Evolutionary conservation across 257 asterid species (phyloP), one percentile per base, ranked within the genome.

Genomic region (Fraxinus americana): DNA sequence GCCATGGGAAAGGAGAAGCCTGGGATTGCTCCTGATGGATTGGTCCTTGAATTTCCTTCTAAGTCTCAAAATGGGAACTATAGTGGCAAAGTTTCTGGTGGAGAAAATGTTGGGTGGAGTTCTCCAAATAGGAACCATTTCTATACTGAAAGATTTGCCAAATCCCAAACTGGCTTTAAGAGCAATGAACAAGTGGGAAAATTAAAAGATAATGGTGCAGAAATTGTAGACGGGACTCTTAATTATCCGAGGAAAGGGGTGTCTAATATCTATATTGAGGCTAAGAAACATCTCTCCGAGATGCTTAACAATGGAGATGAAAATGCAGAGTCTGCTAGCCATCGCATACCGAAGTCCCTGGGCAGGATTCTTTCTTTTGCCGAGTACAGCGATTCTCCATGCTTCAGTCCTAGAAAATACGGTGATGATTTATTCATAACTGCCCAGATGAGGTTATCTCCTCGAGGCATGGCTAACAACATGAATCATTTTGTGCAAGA

Each of bases 61-160:
- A 91, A 85, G 84, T 79, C 84, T 71, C 86, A 80, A 77, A 89
- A 79, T 70, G 57, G 79, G 73, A 83, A 70, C 41, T 83, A 86
- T 17, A 78, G 84, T 39, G 93, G 87, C 32, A 90, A 87, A 82
- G 85, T 88, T 23, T 61, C 73, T 66, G 17, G 72, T 11, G 93
- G 90, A 80, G 97, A 93, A 72, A 86, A 74, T 85, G 71, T 80
- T 25, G 90, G 90, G 21, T 93, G 98, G 99, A 83, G 92, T 72
- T 95, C 98, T 81, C 99, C 99, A 19, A 93, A 92, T 77, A 88
- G 98, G 85, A 91, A 92, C 88, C 97, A 93, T 83, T 92, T 92
- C 73, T 96, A 84, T 70, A 89, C 89, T 23, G 99, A 96, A 82
- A 89, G 80, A 74, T 92, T 87, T 82, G 85, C 91, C 29, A 75